Base-by-base conservation (phyloP, 2,329 filamentous ascomycete species). In the Xylaria polymorpha region DNA sequence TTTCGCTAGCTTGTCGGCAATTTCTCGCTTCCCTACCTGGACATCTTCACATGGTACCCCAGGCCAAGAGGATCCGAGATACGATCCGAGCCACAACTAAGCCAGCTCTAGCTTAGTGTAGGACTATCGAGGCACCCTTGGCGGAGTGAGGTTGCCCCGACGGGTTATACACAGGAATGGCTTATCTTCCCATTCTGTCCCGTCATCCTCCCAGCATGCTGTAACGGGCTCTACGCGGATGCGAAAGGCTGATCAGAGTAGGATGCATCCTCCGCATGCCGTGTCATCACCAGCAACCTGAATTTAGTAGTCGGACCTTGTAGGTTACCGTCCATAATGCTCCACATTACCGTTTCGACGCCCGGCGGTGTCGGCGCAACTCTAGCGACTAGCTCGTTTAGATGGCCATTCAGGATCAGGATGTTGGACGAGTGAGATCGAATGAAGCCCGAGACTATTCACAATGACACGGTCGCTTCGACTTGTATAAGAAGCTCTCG, bases 121-220 rank as follows among this genome's bases (percentile, higher is more conserved):
- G 35, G 32, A 18, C 25, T 35, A 3, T 46, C n/a, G 4, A n/a
- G 18, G 18, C 32, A 44, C 7, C 35, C 18, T 8, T 29, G 25
- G 53, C 60, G 46, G 60, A 25, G 46, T 56, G 55, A 43, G 20
- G 32, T 67, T 67, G 65, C 46, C 22, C 55, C 55, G 60, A 39
- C 44, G 39, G 44, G 8, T 32, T 35, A 12, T 35, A 35, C 32
- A 35, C 32, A 35, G 32, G 32, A 35, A 8, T 37, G 35, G 35
- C 4, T 37, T 9, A 6, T 37, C 35, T 61, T 25, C n/a, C 32
- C 43, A n/a, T 41, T 18, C 35, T 20, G 8, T 32, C 41, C 46
- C 35, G 20, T 20, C 50, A 32, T 53, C 25, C 48, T 51, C 22
- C 18, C 18, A 4, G 29, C 14, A 32, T n/a, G 35, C 10, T 39